phyloP scores from a whole-genome alignment of 345 rosid genomes.

The Cardamine resedifolia region DNA sequence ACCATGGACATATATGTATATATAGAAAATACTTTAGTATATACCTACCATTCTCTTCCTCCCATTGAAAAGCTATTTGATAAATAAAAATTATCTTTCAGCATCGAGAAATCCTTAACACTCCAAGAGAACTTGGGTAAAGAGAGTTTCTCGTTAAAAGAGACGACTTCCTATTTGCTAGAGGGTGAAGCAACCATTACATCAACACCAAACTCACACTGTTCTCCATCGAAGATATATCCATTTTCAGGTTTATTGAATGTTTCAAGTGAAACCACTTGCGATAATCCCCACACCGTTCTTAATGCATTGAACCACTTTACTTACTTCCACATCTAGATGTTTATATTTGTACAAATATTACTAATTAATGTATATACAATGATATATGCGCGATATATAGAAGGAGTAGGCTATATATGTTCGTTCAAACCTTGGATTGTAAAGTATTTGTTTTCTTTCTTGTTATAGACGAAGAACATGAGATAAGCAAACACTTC shows the following conservation, averaged over 20 bases:
- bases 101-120: background rate
- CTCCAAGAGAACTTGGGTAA: background rate
- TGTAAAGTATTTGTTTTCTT: constrained; percentile 10
- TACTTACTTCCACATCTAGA: constrained; percentile 4
- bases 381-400: no score
- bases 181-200: constrained; percentile 2
- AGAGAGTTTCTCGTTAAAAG: background rate
- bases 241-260: constrained; percentile 3
- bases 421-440: background rate
- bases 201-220: constrained; percentile 20
- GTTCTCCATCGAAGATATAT: constrained; percentile 6
- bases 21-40: background rate
- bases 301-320: constrained; percentile 22
- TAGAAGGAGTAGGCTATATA: no score
- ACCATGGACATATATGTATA: no score
- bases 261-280: background rate
- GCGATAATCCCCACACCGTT: constrained; percentile 4
- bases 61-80: background rate
- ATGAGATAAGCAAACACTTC: background rate
- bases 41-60: constrained; percentile 20
- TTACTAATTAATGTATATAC: no score
- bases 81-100: background rate
- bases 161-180: background rate
- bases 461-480: constrained; percentile 6
- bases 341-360: background rate